Evolutionary conservation across 1,284 basidiomycete genomes (phyloP).

Genomic region (Apiotrichum montevideense): DNA sequence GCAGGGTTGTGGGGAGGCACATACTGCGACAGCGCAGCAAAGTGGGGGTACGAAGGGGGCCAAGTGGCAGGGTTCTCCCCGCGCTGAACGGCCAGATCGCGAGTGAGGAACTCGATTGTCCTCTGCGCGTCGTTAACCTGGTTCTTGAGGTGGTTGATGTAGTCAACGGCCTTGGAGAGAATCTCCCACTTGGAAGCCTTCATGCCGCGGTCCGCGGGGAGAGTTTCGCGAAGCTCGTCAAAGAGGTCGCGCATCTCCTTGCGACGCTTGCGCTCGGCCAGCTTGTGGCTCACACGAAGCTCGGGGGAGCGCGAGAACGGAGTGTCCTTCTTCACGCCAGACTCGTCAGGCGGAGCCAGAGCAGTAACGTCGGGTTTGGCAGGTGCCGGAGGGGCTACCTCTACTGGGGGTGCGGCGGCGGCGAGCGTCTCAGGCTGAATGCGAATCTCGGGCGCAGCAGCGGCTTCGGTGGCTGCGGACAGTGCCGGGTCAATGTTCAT

Average conservation of each 20-base stretch:
- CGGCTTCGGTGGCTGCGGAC: conserved; percentile 22
- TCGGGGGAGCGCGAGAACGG: conserved; percentile 92
- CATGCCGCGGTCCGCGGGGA: conserved; percentile 84
- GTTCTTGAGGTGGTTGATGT: conserved; percentile 19
- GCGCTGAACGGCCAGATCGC: conserved; percentile 12
- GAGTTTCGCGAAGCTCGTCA: conserved; percentile 81
- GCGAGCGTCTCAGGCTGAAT: conserved; percentile 33
- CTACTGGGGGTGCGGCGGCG: conserved; percentile 25
- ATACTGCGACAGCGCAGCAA: conserved; percentile 12
- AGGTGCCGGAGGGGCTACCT: conserved; percentile 5
- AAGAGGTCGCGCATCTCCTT: conserved; percentile 98
- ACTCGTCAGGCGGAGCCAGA: conserved; percentile 4
- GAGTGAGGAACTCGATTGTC: conserved; percentile 12
- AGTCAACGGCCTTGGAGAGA: conserved; percentile 22
- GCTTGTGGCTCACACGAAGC: conserved; percentile 83
- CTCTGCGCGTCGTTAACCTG: conserved; percentile 13
- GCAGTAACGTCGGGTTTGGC: not conserved
- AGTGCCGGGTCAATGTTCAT: conserved; percentile 29
- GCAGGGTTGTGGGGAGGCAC: conserved; percentile 16
- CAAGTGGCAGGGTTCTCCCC: conserved; percentile 12
- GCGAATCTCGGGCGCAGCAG: conserved; percentile 23
- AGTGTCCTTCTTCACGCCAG: conserved; percentile 50
- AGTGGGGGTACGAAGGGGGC: conserved; percentile 16
- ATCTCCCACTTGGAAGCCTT: conserved; percentile 69
- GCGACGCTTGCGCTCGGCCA: conserved; percentile 86